Evolutionary conservation across 106 monocot species (phyloP).

Genomic region (Narthecium ossifragum): DNA sequence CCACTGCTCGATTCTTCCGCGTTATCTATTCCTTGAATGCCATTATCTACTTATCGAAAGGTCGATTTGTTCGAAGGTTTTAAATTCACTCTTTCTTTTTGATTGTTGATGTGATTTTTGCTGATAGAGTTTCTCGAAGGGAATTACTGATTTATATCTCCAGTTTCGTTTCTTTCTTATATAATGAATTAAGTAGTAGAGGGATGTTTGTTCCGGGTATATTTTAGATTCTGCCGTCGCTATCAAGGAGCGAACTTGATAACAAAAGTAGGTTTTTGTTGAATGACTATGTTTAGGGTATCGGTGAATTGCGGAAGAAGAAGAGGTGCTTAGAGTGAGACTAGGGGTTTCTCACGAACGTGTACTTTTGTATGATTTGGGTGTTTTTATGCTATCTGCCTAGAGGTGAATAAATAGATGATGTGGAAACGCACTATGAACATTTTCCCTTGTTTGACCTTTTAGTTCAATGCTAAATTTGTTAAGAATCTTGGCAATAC

Average conservation of each 20-base stretch:
- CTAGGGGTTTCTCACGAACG: too few relatives aligned
- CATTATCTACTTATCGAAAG: background rate
- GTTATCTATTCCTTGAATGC: background rate
- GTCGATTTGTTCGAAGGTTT: background rate
- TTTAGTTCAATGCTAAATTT: too few relatives aligned
- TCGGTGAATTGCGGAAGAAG: too few relatives aligned
- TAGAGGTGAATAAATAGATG: too few relatives aligned
- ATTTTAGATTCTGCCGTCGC: background rate
- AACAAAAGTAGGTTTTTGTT: background rate
- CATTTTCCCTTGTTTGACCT: too few relatives aligned
- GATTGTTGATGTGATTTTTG: background rate
- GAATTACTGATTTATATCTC: background rate
- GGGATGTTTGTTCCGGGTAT: background rate
- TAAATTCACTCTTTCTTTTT: background rate
- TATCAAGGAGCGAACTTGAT: background rate
- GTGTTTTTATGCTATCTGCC: too few relatives aligned
- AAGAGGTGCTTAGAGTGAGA: too few relatives aligned
- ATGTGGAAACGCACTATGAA: too few relatives aligned
- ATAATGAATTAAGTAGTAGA: background rate
- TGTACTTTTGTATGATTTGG: too few relatives aligned
- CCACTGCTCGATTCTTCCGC: too few relatives aligned
- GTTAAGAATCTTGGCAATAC: too few relatives aligned
- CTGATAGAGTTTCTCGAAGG: background rate
- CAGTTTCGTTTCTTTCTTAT: background rate
- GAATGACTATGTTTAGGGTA: background rate